Evolutionary conservation across 106 monocot genomes (phyloP).

Genomic region (Allium fistulosum): DNA sequence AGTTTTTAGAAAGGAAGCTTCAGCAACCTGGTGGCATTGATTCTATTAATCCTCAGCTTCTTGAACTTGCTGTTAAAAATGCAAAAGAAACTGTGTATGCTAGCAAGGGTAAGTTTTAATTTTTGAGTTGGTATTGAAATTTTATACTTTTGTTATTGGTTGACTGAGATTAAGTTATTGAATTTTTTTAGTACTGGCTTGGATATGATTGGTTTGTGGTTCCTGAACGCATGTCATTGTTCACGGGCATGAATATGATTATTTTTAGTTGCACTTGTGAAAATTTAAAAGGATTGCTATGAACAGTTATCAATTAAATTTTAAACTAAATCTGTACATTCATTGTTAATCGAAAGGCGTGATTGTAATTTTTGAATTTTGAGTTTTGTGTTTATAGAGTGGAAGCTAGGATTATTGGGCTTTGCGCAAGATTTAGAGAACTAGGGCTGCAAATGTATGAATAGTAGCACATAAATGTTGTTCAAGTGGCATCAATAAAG

Average conservation of each 20-base stretch:
- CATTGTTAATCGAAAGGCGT: too few species aligned
- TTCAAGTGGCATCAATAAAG: too few species aligned
- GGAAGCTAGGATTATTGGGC: too few species aligned
- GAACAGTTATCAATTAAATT: not conserved
- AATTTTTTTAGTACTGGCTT: not conserved
- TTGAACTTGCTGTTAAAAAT: slow-evolving; percentile 76
- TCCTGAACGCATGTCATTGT: not conserved
- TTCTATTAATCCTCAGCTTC: slow-evolving; percentile 72
- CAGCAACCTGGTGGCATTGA: slow-evolving; percentile 84
- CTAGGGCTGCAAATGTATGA: too few species aligned
- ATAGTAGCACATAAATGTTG: too few species aligned
- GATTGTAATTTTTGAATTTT: too few species aligned
- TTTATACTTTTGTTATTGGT: not conserved
- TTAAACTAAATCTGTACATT: too few species aligned
- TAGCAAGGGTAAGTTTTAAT: slow-evolving; percentile 13
- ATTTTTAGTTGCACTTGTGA: too few species aligned
- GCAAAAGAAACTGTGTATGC: slow-evolving; percentile 80
- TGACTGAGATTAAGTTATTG: too few species aligned
- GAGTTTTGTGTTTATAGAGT: too few species aligned
- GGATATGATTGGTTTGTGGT: not conserved
- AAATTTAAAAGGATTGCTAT: not conserved
- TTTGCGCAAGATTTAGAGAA: too few species aligned
- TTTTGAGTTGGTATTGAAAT: not conserved
- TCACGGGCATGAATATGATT: not conserved
- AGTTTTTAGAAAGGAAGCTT: slow-evolving; percentile 93